Base-by-base conservation (phyloP, 352 stramenopile genomes). In the Pythium sukuiense region DNA sequence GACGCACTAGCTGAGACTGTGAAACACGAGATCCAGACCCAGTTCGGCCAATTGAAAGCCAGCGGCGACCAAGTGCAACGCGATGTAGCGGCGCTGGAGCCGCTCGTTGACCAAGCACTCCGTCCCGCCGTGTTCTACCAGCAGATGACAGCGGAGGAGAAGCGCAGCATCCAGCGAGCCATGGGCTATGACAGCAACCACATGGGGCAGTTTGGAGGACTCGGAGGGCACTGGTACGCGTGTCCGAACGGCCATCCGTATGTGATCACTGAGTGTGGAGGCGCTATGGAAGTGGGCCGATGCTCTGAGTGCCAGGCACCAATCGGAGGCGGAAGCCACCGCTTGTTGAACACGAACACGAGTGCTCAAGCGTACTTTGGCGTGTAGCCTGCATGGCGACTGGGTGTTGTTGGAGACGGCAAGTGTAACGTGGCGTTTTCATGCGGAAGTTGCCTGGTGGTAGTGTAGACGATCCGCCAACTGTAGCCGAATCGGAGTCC, bases 201-300 rank as follows among this genome's bases (percentile, higher is more conserved):
- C n/a, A 52, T 27, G 6, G 18, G 45, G 4, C 45, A 29, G 45
- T 29, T 52, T 13, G 45, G 45, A 5, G 27, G 73, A 71, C 46
- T 67, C 52, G 32, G 77, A 69, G 79, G 76, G 0, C 73, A 79
- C n/a, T 86, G 88, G 88, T 95, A 92, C 61, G 70, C 81, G 53
- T 96, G 87, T 33, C 74, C 76, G 0, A 92, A 93, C 68, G 87
- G 87, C 3, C 88, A 96, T 65, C 87, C 85, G 41, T 95, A 95
- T 59, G 83, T 85, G 46, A 92, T 96, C 55, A 85, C 82, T 11
- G 85, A 95, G 50, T 96, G 88, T 61, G 85, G 88, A 29, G 76
- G 79, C 52, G 80, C 87, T 6, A 96, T 94, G 84, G 48, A 93
- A 55, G 48, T 70, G 60, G 65, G 73, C 7, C 63, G 20, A 1